Evolutionary conservation across 163 green algal genomes (phyloP), one percentile per base, ranked within the genome.

Genomic region (Scenedesmus sp.): DNA sequence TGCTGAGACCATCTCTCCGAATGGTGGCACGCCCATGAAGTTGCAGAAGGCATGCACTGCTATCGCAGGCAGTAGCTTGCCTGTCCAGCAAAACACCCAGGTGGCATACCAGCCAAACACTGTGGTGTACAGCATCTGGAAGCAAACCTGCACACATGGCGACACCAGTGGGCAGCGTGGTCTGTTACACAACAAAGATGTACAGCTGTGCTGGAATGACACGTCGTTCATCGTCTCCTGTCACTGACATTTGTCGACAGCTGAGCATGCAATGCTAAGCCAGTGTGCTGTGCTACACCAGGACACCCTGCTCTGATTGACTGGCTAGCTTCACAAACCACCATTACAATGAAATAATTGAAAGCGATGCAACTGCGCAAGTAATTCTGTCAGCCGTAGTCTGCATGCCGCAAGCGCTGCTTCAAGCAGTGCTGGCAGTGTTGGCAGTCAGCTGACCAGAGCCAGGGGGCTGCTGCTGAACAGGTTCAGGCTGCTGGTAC

Each of bases 91-190:
- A 26, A 99, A 96, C 1, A 98, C 88, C 76, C 91, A 96, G 13
- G 96, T 94, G 6, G 96, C 96, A 77, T 97, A 96, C 94, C 93
- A 97, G 70, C 97, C 97, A 94, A 99, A 99, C 8, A 97, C 46
- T 0, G 93, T 96, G 8, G 97, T 99, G 94, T 98, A 99, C 1
- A 26, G 26, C 54, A 98, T 93, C 87, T 99, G 97, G 16, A 97
- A 95, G 1, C 34, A 54, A 9, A 97, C 94, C 95, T 97, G 94
- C 26, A 54, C 4, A 23, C 23, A 90, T 10, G 20, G 34, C 3
- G 34, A 46, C 34, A 46, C 34, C 34, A 46, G 34, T 46, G 34
- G 34, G 34, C 34, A 46, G 34, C 34, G 34, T 46, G 34, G 34
- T 46, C 34, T 46, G 34, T 46, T 46, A 46, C 34, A 52, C 60